These are phyloP conservation scores for Ilyonectria sp. DNA, from an alignment of 2,329 filamentous ascomycete species.

Conservation along the genomic window DNA sequence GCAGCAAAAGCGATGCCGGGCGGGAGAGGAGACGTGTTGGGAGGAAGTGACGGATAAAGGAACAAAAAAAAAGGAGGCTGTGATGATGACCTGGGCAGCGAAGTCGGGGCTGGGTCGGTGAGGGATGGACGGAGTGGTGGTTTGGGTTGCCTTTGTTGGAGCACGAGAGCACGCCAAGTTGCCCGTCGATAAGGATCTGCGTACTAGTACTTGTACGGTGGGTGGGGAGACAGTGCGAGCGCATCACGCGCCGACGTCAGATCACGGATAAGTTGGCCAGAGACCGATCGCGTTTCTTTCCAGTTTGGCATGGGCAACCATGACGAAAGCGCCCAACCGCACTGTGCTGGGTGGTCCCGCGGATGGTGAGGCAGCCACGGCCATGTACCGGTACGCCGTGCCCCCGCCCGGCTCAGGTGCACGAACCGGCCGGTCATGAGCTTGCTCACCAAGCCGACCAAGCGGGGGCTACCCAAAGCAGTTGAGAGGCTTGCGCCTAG, in stretches of 20 bases:
- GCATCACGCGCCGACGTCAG: constrained; percentile 25
- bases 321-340: constrained; percentile 38
- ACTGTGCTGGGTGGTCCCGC: constrained; percentile 37
- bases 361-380: constrained; percentile 32
- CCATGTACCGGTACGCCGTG: constrained; percentile 35
- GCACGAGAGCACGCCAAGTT: constrained; percentile 44
- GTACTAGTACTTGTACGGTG: constrained; percentile 38
- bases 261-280: not conserved
- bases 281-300: constrained; percentile 14
- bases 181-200: constrained; percentile 38
- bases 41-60: constrained; percentile 25
- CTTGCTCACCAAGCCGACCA: constrained; percentile 33
- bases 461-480: constrained; percentile 44
- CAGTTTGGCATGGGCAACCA: constrained; percentile 31
- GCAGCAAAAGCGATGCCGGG: constrained; percentile 16
- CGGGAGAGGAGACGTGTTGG: constrained; percentile 6
- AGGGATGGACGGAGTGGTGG: constrained; percentile 37
- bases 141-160: constrained; percentile 42
- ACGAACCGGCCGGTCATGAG: constrained; percentile 42
- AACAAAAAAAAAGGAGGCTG: constrained; percentile 37
- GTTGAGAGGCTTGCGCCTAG: constrained; percentile 19
- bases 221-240: constrained; percentile 42
- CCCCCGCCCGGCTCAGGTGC: constrained; percentile 37
- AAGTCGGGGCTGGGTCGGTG: constrained; percentile 45
- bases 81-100: constrained; percentile 34